Percentiles rank a stretch among this genome's conserved stretches.
Conservation (phyloP, 2,329 filamentous ascomycete species). For the Aspergillus sclerotialis region DNA sequence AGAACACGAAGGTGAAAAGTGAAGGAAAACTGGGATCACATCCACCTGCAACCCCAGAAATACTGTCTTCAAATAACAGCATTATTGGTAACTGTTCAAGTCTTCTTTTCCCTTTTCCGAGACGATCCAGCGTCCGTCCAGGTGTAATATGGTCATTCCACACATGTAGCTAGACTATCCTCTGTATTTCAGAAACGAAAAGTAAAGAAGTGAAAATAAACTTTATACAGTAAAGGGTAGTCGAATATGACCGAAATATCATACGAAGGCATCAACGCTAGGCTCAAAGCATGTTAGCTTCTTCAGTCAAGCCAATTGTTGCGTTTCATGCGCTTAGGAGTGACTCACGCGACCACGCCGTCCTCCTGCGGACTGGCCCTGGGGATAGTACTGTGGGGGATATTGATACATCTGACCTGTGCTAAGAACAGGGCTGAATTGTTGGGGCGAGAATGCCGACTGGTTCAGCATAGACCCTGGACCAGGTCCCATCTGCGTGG, state of each 20-base stretch:
- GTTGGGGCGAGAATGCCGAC: constrained; percentile 37
- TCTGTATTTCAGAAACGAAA: constrained; percentile 17
- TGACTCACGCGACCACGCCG: constrained; percentile 49
- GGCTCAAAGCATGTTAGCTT: constrained; percentile 8
- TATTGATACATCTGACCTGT: constrained; percentile 46
- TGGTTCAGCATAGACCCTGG: constrained; percentile 47
- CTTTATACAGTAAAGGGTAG: constrained; percentile 32
- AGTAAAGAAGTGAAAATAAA: constrained; percentile 14
- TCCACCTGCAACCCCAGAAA: too few relatives aligned
- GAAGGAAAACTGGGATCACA: too few relatives aligned
- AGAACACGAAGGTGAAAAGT: too few relatives aligned
- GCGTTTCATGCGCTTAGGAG: constrained; percentile 5
- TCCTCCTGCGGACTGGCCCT: constrained; percentile 37
- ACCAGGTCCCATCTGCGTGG: constrained; percentile 30
- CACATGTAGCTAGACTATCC: constrained; percentile 26
- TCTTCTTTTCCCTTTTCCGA: constrained; percentile 23
- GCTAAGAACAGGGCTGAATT: constrained; percentile 40
- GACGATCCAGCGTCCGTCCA: constrained; percentile 36
- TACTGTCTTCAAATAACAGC: too few relatives aligned
- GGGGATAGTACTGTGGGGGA: constrained; percentile 44
- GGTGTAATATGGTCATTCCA: constrained; percentile 24
- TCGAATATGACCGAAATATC: constrained; percentile 22
- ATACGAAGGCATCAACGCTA: constrained; percentile 26
- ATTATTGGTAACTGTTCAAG: too few relatives aligned
- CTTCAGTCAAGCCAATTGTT: neutral